Conservation (phyloP, 352 stramenopile species). For the Globisporangium radiosum region DNA sequence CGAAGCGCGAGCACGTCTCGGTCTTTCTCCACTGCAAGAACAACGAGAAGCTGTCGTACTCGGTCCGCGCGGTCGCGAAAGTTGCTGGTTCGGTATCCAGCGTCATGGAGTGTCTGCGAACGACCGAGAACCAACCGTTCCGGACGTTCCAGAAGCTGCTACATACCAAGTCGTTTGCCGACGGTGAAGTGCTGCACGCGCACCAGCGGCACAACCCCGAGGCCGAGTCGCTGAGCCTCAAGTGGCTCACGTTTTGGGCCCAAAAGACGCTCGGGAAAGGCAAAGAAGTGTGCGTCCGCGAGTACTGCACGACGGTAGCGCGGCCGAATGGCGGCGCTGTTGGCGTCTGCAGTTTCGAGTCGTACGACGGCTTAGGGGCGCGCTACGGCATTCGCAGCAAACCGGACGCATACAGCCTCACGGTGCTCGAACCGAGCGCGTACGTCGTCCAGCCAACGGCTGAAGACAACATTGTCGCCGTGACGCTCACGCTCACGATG, state of each 20-base stretch:
- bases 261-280: constrained; percentile 68
- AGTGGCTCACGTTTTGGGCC: constrained; percentile 77
- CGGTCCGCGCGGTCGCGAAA: constrained; percentile 60
- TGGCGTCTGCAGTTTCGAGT: constrained; percentile 72
- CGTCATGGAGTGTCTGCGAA: constrained; percentile 75
- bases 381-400: constrained; percentile 67
- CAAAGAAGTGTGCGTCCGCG: constrained; percentile 79
- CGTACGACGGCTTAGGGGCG: constrained; percentile 72
- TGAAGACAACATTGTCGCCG: constrained; percentile 54
- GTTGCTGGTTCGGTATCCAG: constrained; percentile 58
- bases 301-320: constrained; percentile 65
- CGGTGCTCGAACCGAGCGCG: constrained; percentile 67
- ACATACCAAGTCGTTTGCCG: constrained; percentile 67
- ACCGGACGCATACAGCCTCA: constrained; percentile 70
- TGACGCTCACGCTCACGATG: constrained; percentile 75
- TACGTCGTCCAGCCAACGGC: constrained; percentile 66
- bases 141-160: constrained; percentile 68
- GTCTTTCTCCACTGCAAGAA: constrained; percentile 84
- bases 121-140: constrained; percentile 48
- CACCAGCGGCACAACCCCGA: constrained; percentile 27
- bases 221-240: constrained; percentile 71
- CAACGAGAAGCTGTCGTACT: constrained; percentile 71
- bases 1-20: constrained; percentile 48
- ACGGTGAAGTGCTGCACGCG: constrained; percentile 72
- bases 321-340: constrained; percentile 56